Percentiles rank a stretch among this genome's conserved stretches.
These are phyloP conservation scores for Fusarium armeniacum DNA, from an alignment of 2,329 filamentous ascomycete species.

Conservation along the genomic window DNA sequence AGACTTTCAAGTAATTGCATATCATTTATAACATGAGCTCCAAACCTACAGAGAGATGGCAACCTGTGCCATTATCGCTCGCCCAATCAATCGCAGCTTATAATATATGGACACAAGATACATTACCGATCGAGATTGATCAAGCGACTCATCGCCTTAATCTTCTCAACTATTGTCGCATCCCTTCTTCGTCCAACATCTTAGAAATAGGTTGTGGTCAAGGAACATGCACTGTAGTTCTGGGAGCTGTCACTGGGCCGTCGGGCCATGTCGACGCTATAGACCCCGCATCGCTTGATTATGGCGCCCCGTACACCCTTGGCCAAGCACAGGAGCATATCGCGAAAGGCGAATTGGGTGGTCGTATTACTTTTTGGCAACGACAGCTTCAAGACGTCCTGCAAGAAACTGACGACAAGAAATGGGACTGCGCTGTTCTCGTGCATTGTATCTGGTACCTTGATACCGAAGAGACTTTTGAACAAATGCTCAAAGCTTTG, in stretches of 20 bases:
- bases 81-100: slow-evolving; percentile 5
- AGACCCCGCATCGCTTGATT: slow-evolving; percentile 25
- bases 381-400: not conserved
- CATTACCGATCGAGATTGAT: slow-evolving; percentile 17
- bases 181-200: not conserved
- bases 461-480: not conserved
- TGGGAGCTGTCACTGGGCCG: not conserved
- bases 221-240: slow-evolving; percentile 28
- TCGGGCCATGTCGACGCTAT: slow-evolving; percentile 15
- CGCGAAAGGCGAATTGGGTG: not conserved
- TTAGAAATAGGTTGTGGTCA: slow-evolving; percentile 23
- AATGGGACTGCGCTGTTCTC: slow-evolving; percentile 19
- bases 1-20: not conserved
- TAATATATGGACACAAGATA: slow-evolving; percentile 6
- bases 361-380: not conserved
- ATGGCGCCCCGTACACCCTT: slow-evolving; percentile 25
- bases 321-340: slow-evolving; percentile 23
- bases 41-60: not conserved
- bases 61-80: not conserved
- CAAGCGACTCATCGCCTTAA: slow-evolving; percentile 15
- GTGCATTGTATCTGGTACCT: slow-evolving; percentile 28
- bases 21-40: not conserved
- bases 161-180: slow-evolving; percentile 3
- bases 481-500: not conserved
- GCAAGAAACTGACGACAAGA: not conserved